Evolutionary conservation across 352 stramenopile species (phyloP).

Genomic region (Phytophthora crassamura): DNA sequence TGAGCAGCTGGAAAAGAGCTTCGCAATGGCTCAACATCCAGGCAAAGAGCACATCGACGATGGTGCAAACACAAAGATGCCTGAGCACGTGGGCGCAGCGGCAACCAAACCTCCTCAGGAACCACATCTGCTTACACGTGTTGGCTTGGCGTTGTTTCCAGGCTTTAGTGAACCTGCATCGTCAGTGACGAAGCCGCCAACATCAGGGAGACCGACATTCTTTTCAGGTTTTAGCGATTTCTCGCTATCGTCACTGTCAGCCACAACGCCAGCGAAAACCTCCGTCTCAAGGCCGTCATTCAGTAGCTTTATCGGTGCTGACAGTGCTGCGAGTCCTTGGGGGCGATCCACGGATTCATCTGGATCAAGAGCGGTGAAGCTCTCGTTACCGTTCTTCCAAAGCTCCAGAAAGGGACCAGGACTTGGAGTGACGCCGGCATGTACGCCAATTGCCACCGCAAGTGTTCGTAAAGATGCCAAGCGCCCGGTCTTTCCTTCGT

Average conservation of each 20-base stretch:
- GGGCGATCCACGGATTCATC: slow-evolving; percentile 20
- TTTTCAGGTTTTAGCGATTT: slow-evolving; percentile 43
- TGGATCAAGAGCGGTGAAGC: slow-evolving; percentile 37
- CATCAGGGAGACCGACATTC: slow-evolving; percentile 19
- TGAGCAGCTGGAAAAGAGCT: slow-evolving; percentile 35
- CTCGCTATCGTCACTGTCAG: slow-evolving; percentile 29
- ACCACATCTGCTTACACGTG: slow-evolving; percentile 35
- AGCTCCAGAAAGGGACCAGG: slow-evolving; percentile 66
- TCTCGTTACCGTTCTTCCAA: slow-evolving; percentile 75
- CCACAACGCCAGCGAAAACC: slow-evolving; percentile 28
- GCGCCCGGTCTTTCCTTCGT: slow-evolving; percentile 62
- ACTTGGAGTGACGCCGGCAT: slow-evolving; percentile 63
- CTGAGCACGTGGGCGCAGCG: neutral
- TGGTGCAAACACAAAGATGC: neutral
- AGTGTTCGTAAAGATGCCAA: slow-evolving; percentile 78
- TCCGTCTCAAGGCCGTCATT: slow-evolving; percentile 34
- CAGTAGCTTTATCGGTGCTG: slow-evolving; percentile 33
- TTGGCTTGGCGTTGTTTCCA: slow-evolving; percentile 37
- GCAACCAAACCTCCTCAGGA: slow-evolving; percentile 15
- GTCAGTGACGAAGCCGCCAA: slow-evolving; percentile 29
- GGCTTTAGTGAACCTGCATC: slow-evolving; percentile 20
- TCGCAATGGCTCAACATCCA: slow-evolving; percentile 13
- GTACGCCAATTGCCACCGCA: slow-evolving; percentile 70
- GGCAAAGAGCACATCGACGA: neutral
- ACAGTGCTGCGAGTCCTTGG: slow-evolving; percentile 13